Percentiles rank a stretch among this genome's conserved stretches.
Evolutionary conservation across 768 basidiomycete genomes (phyloP).

Genomic region (Inosperma sp.): DNA sequence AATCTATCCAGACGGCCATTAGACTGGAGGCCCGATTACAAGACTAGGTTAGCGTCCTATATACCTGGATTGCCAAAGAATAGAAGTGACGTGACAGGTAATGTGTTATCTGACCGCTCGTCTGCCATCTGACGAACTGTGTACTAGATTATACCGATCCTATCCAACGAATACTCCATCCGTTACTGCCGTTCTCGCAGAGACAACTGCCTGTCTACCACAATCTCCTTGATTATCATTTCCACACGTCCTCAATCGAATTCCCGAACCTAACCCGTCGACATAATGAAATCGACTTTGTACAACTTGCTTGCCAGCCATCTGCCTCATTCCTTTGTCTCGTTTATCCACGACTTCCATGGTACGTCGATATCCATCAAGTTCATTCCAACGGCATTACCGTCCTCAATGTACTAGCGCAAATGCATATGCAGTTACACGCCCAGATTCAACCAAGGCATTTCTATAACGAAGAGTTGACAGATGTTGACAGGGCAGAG

Average conservation of each 20-base stretch:
- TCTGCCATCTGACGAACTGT: neutral
- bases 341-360: constrained; percentile 52
- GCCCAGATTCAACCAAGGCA: constrained; percentile 45
- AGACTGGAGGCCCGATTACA: constrained; percentile 43
- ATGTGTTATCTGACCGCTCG: too few relatives aligned
- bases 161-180: neutral
- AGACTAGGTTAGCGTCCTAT: constrained; percentile 17
- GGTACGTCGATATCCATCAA: constrained; percentile 56
- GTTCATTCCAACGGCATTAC: constrained; percentile 48
- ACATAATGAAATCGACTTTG: constrained; percentile 43
- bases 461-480: constrained; percentile 55
- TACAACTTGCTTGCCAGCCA: constrained; percentile 47
- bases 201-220: constrained; percentile 36
- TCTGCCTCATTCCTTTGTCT: constrained; percentile 46
- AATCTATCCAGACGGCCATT: constrained; percentile 35
- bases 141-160: neutral
- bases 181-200: constrained; percentile 26
- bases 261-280: constrained; percentile 41
- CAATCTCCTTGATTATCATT: constrained; percentile 46
- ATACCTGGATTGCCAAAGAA: too few relatives aligned
- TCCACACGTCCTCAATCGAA: constrained; percentile 27
- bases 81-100: too few relatives aligned
- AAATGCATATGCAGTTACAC: constrained; percentile 40
- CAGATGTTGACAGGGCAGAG: constrained; percentile 37
- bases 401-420: constrained; percentile 46